Conservation (phyloP, 2,329 filamentous ascomycete species). For the Tolypocladium sp. region DNA sequence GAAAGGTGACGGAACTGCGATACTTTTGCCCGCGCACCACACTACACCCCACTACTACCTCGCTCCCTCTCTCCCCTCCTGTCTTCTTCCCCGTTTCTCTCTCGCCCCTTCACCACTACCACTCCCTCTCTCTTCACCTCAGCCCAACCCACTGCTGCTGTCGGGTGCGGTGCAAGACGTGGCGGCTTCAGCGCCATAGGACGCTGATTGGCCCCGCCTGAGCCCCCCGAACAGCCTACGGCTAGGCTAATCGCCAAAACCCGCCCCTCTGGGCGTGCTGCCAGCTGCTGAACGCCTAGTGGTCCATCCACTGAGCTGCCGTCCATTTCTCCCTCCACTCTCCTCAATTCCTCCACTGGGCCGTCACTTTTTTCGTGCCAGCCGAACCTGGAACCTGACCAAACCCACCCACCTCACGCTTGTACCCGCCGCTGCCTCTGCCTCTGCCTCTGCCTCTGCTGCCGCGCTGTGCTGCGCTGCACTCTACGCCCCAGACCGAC, state of each 20-base stretch:
- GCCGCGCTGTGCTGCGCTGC: background rate
- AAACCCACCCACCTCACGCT: background rate
- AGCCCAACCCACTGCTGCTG: slow-evolving; percentile 3
- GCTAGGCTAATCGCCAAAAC: slow-evolving; percentile 13
- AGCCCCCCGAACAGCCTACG: slow-evolving; percentile 16
- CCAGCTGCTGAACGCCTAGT: slow-evolving; percentile 4
- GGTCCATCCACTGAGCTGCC: slow-evolving; percentile 13
- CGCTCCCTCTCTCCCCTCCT: background rate
- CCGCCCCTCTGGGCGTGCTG: slow-evolving; percentile 11
- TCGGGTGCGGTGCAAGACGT: background rate
- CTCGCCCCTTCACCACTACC: background rate
- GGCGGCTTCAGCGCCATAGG: slow-evolving; percentile 6
- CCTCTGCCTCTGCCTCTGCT: background rate
- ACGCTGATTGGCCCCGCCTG: slow-evolving; percentile 21
- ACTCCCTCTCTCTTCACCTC: background rate
- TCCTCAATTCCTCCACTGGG: slow-evolving; percentile 12
- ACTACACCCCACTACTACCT: background rate
- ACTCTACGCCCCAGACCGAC: slow-evolving; percentile 4
- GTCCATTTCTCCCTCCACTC: slow-evolving; percentile 7
- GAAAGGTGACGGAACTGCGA: background rate
- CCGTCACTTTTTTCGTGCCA: slow-evolving; percentile 1
- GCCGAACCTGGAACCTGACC: background rate
- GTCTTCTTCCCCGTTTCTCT: background rate
- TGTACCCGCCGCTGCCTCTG: background rate
- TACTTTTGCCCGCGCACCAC: background rate